Evolutionary conservation across 345 rosid genomes (phyloP).

Genomic region (Acer yangbiense): DNA sequence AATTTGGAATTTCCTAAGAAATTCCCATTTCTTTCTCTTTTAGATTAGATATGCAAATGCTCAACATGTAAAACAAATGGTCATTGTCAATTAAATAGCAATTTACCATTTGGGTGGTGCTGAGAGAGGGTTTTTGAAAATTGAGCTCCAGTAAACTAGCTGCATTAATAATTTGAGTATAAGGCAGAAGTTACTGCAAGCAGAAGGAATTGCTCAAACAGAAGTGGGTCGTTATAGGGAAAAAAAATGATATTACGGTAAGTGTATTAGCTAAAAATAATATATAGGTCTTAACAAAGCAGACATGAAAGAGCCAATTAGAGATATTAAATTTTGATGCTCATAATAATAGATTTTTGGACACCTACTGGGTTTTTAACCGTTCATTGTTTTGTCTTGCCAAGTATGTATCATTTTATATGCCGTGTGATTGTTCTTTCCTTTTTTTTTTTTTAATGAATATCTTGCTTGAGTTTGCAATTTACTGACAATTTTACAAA

Average conservation of each 20-base stretch:
- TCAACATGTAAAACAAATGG: too few species aligned
- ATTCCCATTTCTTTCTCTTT: too few species aligned
- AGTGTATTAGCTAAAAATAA: not conserved
- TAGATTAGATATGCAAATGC: too few species aligned
- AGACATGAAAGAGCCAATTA: not conserved
- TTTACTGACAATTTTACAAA: slow-evolving; percentile 8
- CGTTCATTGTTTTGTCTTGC: not conserved
- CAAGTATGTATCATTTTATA: not conserved
- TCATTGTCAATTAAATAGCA: too few species aligned
- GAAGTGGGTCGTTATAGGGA: not conserved
- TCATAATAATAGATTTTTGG: not conserved
- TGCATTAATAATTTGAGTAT: not conserved
- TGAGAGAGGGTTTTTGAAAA: not conserved
- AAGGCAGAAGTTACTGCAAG: not conserved
- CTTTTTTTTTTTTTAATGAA: not conserved
- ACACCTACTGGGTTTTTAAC: not conserved
- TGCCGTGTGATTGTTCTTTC: not conserved
- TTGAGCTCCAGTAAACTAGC: not conserved
- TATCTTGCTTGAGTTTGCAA: not conserved
- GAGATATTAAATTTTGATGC: not conserved
- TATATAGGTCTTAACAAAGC: not conserved
- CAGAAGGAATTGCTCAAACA: not conserved
- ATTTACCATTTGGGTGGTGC: too few species aligned
- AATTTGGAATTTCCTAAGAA: too few species aligned
- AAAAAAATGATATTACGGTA: not conserved